Percentiles rank a stretch among this genome's conserved stretches.
phyloP scores from a whole-genome alignment of 306 rosid genomes.

The Vachellia collinsii region DNA sequence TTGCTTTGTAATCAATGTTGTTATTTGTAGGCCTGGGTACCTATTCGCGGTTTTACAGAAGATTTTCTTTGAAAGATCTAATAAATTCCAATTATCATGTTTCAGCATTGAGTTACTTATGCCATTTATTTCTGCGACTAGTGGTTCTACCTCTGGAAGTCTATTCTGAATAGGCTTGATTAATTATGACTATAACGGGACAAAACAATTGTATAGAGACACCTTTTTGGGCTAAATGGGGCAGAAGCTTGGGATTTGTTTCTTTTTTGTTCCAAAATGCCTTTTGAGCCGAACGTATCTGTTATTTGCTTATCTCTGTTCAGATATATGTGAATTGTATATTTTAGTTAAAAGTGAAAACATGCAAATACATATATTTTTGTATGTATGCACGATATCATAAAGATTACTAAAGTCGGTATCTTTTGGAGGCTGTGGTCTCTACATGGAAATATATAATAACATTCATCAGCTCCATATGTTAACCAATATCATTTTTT shows the following conservation, averaged over 20 bases:
- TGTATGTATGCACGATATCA: background rate
- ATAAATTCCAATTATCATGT: background rate
- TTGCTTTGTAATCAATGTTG: background rate
- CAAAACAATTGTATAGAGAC: background rate
- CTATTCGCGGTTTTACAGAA: background rate
- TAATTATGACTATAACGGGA: background rate
- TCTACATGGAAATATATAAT: slow-evolving; percentile 14
- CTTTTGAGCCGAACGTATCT: background rate
- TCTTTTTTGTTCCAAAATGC: background rate
- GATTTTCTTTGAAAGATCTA: background rate
- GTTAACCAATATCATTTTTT: slow-evolving; percentile 12
- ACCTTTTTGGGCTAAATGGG: background rate
- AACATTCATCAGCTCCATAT: background rate
- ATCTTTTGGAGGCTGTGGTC: background rate
- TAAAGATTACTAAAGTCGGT: background rate
- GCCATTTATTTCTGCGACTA: background rate
- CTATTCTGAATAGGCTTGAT: background rate
- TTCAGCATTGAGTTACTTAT: background rate
- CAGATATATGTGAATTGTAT: background rate
- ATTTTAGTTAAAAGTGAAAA: background rate
- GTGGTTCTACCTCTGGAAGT: background rate
- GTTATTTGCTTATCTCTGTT: background rate
- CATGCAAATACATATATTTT: background rate
- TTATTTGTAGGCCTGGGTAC: background rate
- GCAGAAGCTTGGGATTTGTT: background rate